Conservation (phyloP, 1,139 yeast species). For the Lodderomyces pseudojiufengensis region DNA sequence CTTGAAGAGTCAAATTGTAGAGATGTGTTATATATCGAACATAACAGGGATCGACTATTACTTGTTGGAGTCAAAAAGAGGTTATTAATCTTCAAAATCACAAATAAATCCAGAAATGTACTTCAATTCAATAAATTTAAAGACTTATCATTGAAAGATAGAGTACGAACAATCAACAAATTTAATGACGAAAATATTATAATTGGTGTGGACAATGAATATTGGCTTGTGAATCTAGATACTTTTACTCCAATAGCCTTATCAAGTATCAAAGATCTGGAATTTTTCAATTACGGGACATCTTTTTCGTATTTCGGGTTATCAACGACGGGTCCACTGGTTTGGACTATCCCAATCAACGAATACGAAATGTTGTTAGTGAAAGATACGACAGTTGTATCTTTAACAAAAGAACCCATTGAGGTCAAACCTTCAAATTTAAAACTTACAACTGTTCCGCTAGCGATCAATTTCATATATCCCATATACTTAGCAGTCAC, state of each 20-base stretch:
- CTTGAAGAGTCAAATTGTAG: constrained; percentile 23
- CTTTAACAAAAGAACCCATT: constrained; percentile 13
- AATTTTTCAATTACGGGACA: constrained; percentile 18
- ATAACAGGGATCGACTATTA: constrained; percentile 20
- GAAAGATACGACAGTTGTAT: constrained; percentile 26
- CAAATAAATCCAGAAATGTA: constrained; percentile 30
- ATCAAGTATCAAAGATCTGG: constrained; percentile 15
- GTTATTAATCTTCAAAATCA: constrained; percentile 25
- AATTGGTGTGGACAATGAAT: constrained; percentile 26
- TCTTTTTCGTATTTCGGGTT: constrained; percentile 32
- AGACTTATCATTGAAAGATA: constrained; percentile 30
- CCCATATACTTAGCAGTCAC: constrained; percentile 48
- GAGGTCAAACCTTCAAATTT: constrained; percentile 17
- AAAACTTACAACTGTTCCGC: constrained; percentile 31
- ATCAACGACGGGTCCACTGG: constrained; percentile 19
- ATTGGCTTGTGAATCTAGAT: constrained; percentile 26
- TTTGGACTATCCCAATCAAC: constrained; percentile 20
- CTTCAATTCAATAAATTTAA: constrained; percentile 24
- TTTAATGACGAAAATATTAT: constrained; percentile 18
- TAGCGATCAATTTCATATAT: constrained; percentile 28
- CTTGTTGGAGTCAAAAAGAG: constrained; percentile 33
- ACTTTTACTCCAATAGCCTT: constrained; percentile 17
- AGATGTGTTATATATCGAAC: constrained; percentile 14
- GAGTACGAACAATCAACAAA: constrained; percentile 16
- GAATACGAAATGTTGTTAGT: constrained; percentile 21